Percentiles rank a stretch among this genome's conserved stretches.
Conservation (phyloP, 441 rosid species). For the Bruguiera hainesii region DNA sequence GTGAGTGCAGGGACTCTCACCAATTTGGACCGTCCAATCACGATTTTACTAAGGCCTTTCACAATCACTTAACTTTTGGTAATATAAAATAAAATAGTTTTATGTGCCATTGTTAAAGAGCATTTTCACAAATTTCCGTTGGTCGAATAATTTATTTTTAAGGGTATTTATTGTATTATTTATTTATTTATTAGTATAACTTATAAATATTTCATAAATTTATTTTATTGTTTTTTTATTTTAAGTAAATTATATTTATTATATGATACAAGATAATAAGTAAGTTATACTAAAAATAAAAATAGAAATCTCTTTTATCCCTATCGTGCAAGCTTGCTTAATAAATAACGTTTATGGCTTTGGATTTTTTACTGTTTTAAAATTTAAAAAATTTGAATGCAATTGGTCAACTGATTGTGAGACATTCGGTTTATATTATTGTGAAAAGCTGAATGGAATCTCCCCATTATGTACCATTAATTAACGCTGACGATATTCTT, state of each 20-base stretch:
- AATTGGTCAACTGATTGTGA: background rate
- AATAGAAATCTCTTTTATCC: no score
- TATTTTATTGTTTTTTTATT: no score
- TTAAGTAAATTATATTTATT: no score
- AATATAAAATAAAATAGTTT: background rate
- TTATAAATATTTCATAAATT: no score
- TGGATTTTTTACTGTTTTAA: background rate
- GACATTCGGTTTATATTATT: background rate
- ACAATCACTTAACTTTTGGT: no score
- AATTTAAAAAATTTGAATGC: background rate
- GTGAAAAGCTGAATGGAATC: background rate
- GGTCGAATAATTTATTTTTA: background rate
- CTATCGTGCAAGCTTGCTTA: no score
- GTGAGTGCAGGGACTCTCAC: no score
- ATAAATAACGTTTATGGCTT: background rate
- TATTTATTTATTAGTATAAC: no score
- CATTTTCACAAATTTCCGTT: background rate
- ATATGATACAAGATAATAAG: no score
- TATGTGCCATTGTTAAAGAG: background rate
- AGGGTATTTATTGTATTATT: no score
- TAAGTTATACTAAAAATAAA: no score
- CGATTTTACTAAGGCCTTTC: no score
- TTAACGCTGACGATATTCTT: background rate
- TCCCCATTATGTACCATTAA: background rate
- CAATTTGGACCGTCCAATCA: constrained; percentile 1